Conservation (phyloP, 306 rosid species). For the Medicago arabica region DNA sequence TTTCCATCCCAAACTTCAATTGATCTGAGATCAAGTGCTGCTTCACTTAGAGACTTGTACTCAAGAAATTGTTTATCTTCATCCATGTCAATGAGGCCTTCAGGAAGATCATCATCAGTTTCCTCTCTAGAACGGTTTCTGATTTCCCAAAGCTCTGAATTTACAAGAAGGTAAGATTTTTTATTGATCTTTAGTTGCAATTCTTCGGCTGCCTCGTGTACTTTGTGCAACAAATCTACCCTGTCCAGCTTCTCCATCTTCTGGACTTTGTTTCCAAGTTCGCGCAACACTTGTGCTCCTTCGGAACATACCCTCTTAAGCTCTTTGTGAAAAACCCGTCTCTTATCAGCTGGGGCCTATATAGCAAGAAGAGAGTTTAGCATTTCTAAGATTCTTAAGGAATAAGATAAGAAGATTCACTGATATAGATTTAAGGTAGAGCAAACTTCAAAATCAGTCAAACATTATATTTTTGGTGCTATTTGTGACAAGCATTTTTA, state of each 20-base stretch:
- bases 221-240: conserved; percentile 63
- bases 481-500: background rate
- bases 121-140: conserved; percentile 62
- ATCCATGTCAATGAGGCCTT: conserved; percentile 54
- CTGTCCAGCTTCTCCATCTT: conserved; percentile 78
- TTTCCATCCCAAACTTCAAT: conserved; percentile 53
- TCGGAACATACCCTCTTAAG: conserved; percentile 73
- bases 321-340: conserved; percentile 70
- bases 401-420: background rate
- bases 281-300: conserved; percentile 84
- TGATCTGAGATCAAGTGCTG: conserved; percentile 73
- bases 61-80: conserved; percentile 61
- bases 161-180: conserved; percentile 87
- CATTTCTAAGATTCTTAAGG: background rate
- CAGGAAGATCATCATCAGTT: conserved; percentile 23
- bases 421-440: background rate
- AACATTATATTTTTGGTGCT: background rate
- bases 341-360: conserved; percentile 85
- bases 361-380: conserved; percentile 9
- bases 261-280: conserved; percentile 81
- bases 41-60: conserved; percentile 83
- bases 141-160: conserved; percentile 89
- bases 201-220: conserved; percentile 88
- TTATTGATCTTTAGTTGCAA: conserved; percentile 79
- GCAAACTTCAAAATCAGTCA: background rate